Evolutionary conservation across 2,329 filamentous ascomycete species (phyloP).

Genomic region (Gnomoniopsis sp.): DNA sequence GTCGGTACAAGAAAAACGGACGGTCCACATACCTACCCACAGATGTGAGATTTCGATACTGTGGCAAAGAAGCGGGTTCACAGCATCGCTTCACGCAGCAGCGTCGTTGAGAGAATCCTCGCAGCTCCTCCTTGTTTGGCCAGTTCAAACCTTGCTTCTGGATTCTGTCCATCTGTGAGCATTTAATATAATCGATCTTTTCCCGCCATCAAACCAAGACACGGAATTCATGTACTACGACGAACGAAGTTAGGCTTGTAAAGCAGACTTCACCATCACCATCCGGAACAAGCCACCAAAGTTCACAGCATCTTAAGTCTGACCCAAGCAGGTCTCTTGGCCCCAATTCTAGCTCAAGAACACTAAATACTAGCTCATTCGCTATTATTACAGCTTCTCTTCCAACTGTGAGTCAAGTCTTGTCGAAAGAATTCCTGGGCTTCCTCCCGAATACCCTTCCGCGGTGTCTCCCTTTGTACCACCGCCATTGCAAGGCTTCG

Average conservation of each 20-base stretch:
- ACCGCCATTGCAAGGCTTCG: background rate
- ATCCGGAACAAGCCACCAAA: conserved; percentile 1
- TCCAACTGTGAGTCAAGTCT: conserved; percentile 3
- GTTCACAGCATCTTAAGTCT: conserved; percentile 13
- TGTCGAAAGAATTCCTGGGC: background rate
- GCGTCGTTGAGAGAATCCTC: conserved; percentile 2
- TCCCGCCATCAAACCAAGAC: background rate
- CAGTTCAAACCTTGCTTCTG: conserved; percentile 2
- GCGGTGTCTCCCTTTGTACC: background rate
- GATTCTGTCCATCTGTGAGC: background rate
- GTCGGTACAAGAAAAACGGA: conserved; percentile 2
- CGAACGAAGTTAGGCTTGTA: conserved; percentile 7
- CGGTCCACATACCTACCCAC: conserved; percentile 5
- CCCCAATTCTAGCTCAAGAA: conserved; percentile 10
- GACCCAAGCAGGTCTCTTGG: background rate
- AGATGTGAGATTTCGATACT: background rate
- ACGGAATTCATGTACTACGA: conserved; percentile 9
- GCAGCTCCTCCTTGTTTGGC: conserved; percentile 7
- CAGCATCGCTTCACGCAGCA: background rate
- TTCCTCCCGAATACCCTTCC: background rate
- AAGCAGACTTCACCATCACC: conserved; percentile 4
- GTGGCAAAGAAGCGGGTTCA: background rate
- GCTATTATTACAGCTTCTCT: conserved; percentile 1
- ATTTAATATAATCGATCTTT: background rate
- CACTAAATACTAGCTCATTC: conserved; percentile 1